Percentiles rank a stretch among this genome's conserved stretches.
These are phyloP conservation scores for Pinus taeda DNA, from an alignment of 75 land plant genomes.

Conservation along the genomic window DNA sequence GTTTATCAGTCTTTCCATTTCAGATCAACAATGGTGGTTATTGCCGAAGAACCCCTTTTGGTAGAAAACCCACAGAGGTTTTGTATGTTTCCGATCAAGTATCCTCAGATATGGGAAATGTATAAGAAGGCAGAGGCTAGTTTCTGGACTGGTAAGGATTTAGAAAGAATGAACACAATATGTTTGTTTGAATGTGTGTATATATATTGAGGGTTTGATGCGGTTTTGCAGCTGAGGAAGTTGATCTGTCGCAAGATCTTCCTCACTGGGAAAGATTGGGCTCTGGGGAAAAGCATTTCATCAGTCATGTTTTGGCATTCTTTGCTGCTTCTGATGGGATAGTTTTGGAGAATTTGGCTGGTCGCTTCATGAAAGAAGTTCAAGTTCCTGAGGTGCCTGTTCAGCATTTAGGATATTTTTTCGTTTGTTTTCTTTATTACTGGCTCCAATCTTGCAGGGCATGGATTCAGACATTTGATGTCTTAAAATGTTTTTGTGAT, in stretches of 20 bases:
- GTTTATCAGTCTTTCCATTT: too few species aligned
- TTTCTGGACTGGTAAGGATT: slow-evolving; percentile 85
- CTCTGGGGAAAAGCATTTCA: slow-evolving; percentile 72
- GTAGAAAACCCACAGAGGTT: slow-evolving; percentile 76
- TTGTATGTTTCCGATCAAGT: slow-evolving; percentile 86
- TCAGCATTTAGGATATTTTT: too few species aligned
- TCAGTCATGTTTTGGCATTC: slow-evolving; percentile 48
- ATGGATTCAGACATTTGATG: too few species aligned
- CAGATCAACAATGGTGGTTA: slow-evolving; percentile 20
- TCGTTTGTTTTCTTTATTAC: too few species aligned
- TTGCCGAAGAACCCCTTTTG: slow-evolving; percentile 63
- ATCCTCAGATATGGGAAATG: slow-evolving; percentile 79
- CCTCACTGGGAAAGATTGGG: slow-evolving; percentile 70
- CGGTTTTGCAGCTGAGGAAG: slow-evolving; percentile 6
- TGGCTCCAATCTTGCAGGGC: too few species aligned
- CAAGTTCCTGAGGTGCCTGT: slow-evolving; percentile 63
- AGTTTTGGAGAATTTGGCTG: slow-evolving; percentile 87
- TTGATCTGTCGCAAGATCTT: slow-evolving; percentile 33
- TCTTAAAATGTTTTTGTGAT: not conserved
- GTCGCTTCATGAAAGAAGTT: slow-evolving; percentile 84
- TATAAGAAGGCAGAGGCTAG: slow-evolving; percentile 7
- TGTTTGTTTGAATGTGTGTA: too few species aligned
- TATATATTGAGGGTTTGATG: too few species aligned
- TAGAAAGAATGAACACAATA: slow-evolving; percentile 17
- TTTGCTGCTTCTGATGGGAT: slow-evolving; percentile 75